These are phyloP conservation scores for Lepiota venenata DNA, from an alignment of 768 basidiomycete genomes.

Conservation along the genomic window DNA sequence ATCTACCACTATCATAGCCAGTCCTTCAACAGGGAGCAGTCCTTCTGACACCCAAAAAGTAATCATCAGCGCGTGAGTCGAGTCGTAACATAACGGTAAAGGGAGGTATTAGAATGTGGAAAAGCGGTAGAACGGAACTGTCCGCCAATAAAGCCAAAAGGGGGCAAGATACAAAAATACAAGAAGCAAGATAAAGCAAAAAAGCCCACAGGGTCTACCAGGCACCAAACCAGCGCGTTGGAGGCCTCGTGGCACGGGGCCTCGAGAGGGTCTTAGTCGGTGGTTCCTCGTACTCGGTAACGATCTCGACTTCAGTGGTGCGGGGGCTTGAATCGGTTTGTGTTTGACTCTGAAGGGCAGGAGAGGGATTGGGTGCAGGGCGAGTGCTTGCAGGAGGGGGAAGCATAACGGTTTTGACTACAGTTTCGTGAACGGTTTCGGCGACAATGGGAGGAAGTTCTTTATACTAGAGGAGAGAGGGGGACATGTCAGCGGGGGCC, in stretches of 20 bases:
- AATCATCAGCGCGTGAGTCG: slow-evolving; percentile 4
- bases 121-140: not conserved
- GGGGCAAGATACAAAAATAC: slow-evolving; percentile 16
- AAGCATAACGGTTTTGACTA: slow-evolving; percentile 63
- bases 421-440: slow-evolving; percentile 52
- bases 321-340: slow-evolving; percentile 62
- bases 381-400: slow-evolving; percentile 80
- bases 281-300: slow-evolving; percentile 54
- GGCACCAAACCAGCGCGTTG: slow-evolving; percentile 56
- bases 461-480: slow-evolving; percentile 32
- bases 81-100: not conserved
- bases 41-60: slow-evolving; percentile 7
- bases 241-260: slow-evolving; percentile 34
- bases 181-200: slow-evolving; percentile 19
- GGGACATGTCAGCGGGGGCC: slow-evolving; percentile 27
- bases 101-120: not conserved
- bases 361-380: slow-evolving; percentile 67
- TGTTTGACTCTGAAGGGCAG: slow-evolving; percentile 56
- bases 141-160: not conserved
- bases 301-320: slow-evolving; percentile 69
- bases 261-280: slow-evolving; percentile 36
- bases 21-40: slow-evolving; percentile 13
- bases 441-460: slow-evolving; percentile 46
- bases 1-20: slow-evolving; percentile 26
- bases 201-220: slow-evolving; percentile 40